These are phyloP conservation scores for Pueraria montana DNA, from an alignment of 306 rosid genomes.

Conservation along the genomic window DNA sequence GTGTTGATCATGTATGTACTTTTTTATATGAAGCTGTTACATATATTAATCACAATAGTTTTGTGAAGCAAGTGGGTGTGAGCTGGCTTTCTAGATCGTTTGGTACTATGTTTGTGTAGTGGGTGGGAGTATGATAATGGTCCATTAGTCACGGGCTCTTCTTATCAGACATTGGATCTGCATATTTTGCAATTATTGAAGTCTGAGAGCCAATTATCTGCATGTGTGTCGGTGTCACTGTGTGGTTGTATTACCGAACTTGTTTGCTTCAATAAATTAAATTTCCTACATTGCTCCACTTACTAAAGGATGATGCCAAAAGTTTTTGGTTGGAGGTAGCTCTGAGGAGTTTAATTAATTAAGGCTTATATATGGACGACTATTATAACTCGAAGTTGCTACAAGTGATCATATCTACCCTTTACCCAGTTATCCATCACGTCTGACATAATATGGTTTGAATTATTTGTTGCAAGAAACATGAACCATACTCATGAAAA, in stretches of 20 bases:
- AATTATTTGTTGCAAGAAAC: background rate
- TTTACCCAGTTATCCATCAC: background rate
- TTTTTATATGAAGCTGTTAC: background rate
- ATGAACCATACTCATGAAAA: background rate
- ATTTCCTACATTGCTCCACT: constrained; percentile 9
- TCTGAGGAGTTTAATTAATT: background rate
- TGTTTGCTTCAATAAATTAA: background rate
- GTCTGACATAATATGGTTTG: background rate
- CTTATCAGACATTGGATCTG: constrained; percentile 18
- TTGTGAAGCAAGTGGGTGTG: constrained; percentile 28
- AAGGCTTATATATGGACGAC: background rate
- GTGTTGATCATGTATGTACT: background rate
- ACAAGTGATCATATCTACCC: background rate
- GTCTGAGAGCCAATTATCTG: background rate
- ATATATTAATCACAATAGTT: background rate
- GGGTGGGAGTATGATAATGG: background rate
- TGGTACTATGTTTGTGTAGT: constrained; percentile 18
- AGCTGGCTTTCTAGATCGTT: constrained; percentile 12
- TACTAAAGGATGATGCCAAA: constrained; percentile 3
- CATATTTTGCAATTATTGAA: background rate
- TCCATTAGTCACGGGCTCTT: constrained; percentile 33
- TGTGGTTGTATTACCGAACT: background rate
- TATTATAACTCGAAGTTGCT: background rate
- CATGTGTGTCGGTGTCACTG: constrained; percentile 17
- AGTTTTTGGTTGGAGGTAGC: background rate